Percentiles rank a stretch among this genome's conserved stretches.
Evolutionary conservation across 139 green algal genomes (phyloP).

Genomic region (Bryopsis sp.): DNA sequence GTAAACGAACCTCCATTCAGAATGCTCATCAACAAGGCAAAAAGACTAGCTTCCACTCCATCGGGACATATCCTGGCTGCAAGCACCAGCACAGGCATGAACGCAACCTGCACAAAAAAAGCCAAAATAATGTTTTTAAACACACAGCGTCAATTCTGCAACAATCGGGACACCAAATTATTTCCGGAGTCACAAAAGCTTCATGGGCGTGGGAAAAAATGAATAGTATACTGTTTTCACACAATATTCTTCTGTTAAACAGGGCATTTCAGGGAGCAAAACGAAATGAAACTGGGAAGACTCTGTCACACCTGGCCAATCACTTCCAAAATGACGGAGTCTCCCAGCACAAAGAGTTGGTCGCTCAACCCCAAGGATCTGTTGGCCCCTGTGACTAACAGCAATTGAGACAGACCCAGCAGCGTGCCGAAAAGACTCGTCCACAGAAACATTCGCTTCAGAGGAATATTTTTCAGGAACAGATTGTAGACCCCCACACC

Average conservation of each 20-base stretch:
- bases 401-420: slow-evolving; percentile 10
- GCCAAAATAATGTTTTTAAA: not conserved
- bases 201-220: too few relatives aligned
- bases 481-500: slow-evolving; percentile 70
- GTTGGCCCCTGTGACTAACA: slow-evolving; percentile 53
- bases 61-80: slow-evolving; percentile 64
- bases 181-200: too few relatives aligned
- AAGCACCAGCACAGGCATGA: slow-evolving; percentile 96
- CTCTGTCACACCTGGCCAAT: slow-evolving; percentile 54
- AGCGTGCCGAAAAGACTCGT: slow-evolving; percentile 30
- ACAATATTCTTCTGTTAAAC: too few relatives aligned
- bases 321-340: slow-evolving; percentile 85
- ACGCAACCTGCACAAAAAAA: slow-evolving; percentile 55
- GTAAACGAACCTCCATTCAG: slow-evolving; percentile 61
- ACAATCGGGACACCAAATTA: not conserved
- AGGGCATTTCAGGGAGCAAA: not conserved
- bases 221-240: too few relatives aligned
- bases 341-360: slow-evolving; percentile 85
- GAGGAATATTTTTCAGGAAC: slow-evolving; percentile 42
- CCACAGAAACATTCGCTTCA: slow-evolving; percentile 20
- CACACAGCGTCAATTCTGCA: not conserved
- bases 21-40: slow-evolving; percentile 91
- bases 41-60: slow-evolving; percentile 95
- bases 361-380: slow-evolving; percentile 54
- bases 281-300: not conserved